phyloP scores from a whole-genome alignment of 768 basidiomycete genomes.

The Gloeopeniophorella convolvens region DNA sequence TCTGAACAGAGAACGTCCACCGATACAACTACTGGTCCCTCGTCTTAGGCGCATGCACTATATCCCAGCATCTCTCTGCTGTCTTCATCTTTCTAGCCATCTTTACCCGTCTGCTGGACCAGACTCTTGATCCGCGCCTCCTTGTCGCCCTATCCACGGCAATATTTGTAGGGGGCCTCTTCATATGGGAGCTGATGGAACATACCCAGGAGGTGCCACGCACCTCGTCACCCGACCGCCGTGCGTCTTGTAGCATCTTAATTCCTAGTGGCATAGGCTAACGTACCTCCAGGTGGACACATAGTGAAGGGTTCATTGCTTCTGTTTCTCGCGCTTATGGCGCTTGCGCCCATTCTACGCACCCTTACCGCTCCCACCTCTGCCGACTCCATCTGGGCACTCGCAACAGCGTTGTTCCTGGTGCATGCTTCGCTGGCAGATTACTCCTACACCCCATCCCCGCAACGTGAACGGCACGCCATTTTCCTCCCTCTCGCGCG shows the following conservation, averaged over 20 bases:
- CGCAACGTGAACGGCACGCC: conserved; percentile 5
- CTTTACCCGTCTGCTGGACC: conserved; percentile 66
- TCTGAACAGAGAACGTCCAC: conserved; percentile 60
- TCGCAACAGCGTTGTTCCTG: conserved; percentile 78
- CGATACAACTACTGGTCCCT: conserved; percentile 74
- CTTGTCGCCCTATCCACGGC: conserved; percentile 59
- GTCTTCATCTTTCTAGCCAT: conserved; percentile 77
- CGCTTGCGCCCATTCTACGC: conserved; percentile 83
- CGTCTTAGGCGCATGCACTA: conserved; percentile 60
- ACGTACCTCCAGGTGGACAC: conserved; percentile 50
- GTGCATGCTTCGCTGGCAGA: conserved; percentile 81
- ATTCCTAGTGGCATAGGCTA: neutral
- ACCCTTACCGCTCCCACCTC: conserved; percentile 94
- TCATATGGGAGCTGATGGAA: conserved; percentile 53
- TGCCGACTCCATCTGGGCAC: conserved; percentile 94
- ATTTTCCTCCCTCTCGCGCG: neutral
- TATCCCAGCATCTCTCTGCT: conserved; percentile 79
- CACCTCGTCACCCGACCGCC: conserved; percentile 11
- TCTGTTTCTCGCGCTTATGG: conserved; percentile 83
- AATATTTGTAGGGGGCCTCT: conserved; percentile 55
- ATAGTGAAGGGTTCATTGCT: conserved; percentile 75
- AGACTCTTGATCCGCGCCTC: conserved; percentile 57
- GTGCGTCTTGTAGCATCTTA: conserved; percentile 1
- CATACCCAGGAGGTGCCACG: conserved; percentile 32
- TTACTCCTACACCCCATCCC: conserved; percentile 49